Evolutionary conservation across 2,329 filamentous ascomycete species (phyloP).

Genomic region (Ceratocystis cacaofunesta): DNA sequence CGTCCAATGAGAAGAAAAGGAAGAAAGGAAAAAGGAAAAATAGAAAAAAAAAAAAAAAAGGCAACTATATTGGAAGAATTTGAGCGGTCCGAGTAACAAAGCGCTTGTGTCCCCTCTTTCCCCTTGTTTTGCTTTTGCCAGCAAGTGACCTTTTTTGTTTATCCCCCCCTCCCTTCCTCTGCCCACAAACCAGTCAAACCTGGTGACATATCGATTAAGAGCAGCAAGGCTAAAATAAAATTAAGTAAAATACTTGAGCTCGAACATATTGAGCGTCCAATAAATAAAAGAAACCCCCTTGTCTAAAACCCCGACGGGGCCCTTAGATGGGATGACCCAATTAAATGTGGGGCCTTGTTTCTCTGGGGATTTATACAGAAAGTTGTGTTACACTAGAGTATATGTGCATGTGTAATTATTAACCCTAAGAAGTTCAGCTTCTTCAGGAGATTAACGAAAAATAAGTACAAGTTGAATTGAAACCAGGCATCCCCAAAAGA

Average conservation of each 20-base stretch:
- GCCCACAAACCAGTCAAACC: background rate
- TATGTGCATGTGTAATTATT: too few relatives aligned
- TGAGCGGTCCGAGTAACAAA: background rate
- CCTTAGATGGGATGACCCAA: too few relatives aligned
- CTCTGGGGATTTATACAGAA: too few relatives aligned
- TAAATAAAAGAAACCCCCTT: background rate
- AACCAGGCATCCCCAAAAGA: too few relatives aligned
- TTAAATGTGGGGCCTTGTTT: too few relatives aligned
- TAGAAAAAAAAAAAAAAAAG: background rate
- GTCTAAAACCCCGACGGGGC: too few relatives aligned
- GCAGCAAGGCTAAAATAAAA: background rate
- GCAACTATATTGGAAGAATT: background rate
- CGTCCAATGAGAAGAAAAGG: background rate
- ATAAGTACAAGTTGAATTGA: too few relatives aligned
- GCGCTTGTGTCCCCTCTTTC: background rate
- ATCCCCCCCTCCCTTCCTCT: background rate
- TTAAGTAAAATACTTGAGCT: background rate
- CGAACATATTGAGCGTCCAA: background rate
- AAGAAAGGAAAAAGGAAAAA: background rate
- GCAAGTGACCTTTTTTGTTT: background rate
- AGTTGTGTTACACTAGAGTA: too few relatives aligned
- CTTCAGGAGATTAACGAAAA: too few relatives aligned
- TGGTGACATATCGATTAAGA: slow-evolving; percentile 1
- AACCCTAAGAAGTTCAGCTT: too few relatives aligned
- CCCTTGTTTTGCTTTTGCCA: background rate